Conservation (phyloP, 768 basidiomycete species). For the Suillus americanus region DNA sequence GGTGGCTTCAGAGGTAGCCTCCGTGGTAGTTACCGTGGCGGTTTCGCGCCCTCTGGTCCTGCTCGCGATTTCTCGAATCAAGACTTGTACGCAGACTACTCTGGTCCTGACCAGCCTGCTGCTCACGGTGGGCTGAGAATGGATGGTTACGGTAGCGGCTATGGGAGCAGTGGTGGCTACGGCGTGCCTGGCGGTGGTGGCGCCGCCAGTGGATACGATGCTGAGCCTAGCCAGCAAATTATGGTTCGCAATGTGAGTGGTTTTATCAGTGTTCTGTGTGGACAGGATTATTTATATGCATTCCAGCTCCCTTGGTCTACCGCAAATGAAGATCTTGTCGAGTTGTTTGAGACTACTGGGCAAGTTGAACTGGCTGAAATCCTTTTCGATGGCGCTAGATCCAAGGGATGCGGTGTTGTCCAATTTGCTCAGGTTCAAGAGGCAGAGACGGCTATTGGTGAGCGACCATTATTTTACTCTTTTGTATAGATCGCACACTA, state of each 20-base stretch:
- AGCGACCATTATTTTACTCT: slow-evolving; percentile 18
- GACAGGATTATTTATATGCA: slow-evolving; percentile 1
- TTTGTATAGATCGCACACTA: neutral
- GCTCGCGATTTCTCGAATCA: slow-evolving; percentile 81
- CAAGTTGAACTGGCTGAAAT: slow-evolving; percentile 95
- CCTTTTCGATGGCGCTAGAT: slow-evolving; percentile 86
- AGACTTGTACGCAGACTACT: slow-evolving; percentile 90
- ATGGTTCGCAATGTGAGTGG: slow-evolving; percentile 94
- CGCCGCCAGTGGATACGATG: slow-evolving; percentile 43
- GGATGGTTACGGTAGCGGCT: slow-evolving; percentile 38
- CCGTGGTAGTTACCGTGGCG: slow-evolving; percentile 58
- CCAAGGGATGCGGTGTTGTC: slow-evolving; percentile 94
- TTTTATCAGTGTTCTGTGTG: neutral
- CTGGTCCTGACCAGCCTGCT: slow-evolving; percentile 74
- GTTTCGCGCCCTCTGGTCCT: slow-evolving; percentile 45
- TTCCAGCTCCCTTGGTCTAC: slow-evolving; percentile 95
- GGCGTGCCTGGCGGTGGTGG: slow-evolving; percentile 29
- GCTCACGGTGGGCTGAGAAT: slow-evolving; percentile 35
- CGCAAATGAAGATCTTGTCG: slow-evolving; percentile 96
- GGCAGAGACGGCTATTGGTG: slow-evolving; percentile 92
- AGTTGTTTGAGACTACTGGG: slow-evolving; percentile 97
- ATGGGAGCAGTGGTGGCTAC: slow-evolving; percentile 38
- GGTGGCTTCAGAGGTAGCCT: slow-evolving; percentile 50
- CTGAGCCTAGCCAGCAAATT: slow-evolving; percentile 94
- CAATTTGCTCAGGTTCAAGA: slow-evolving; percentile 87